Evolutionary conservation across 257 asterid genomes (phyloP), one percentile per base, ranked within the genome.

Genomic region (Lycium ferocissimum): DNA sequence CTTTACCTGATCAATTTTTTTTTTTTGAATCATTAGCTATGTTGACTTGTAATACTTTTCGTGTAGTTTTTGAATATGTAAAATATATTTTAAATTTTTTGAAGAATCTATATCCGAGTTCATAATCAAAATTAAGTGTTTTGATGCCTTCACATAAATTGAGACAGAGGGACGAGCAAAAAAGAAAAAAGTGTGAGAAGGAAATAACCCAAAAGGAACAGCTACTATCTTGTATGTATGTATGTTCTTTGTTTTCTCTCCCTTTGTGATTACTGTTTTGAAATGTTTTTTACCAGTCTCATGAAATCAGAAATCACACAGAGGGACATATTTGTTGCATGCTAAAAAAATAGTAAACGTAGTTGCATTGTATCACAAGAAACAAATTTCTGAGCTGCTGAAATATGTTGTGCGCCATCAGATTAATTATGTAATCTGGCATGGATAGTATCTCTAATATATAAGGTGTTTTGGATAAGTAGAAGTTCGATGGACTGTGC

Each of bases 151-250:
- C 33, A 26, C 33, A 26, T 26, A 26, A 26, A 26, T 26, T 26
- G 33, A 26, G 33, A 26, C 33, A 26, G 33, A 26, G 33, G 45
- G 4, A 40, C 0, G 6, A 40, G 6, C 4, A 40, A 3, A 40
- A 40, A 63, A 22, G 14, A 63, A 63, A 26, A 56, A 56, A 15
- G 15, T 22, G 26, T 20, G 13, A 3, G 40, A n/a, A 26, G 9
- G 59, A 73, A 73, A 45, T 73, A 73, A 45, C 56, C 59, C 58
- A 8, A n/a, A 43, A 72, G 80, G 38, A 73, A 73, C 80, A 73
- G 11, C 14, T 73, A 9, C 57, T 73, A 73, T 73, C 22, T 20
- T 63, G 40, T 26, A 63, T 26, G 71, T 63, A 62, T 63, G 69
- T 2, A 3, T 49, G 56, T 9, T 49, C 13, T 18, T 59, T 17